phyloP scores from a whole-genome alignment of 805 yeast species.

The Sungouiella blattae region DNA sequence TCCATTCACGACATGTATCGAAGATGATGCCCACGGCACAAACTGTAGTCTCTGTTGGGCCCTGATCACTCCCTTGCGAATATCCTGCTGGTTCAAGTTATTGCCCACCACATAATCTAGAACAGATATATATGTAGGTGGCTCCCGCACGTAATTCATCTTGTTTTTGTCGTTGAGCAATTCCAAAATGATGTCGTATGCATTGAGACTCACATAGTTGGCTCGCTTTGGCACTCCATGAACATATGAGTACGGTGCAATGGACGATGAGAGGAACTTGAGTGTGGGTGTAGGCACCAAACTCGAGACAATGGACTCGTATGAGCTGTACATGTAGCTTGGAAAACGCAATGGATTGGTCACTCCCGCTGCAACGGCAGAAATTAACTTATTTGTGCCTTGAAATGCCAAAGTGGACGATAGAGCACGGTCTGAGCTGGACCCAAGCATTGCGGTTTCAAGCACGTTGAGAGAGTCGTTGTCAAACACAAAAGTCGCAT shows the following conservation, averaged over 20 bases:
- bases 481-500: slow-evolving; percentile 85
- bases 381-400: slow-evolving; percentile 80
- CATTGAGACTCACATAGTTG: slow-evolving; percentile 61
- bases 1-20: slow-evolving; percentile 76
- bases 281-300: slow-evolving; percentile 82
- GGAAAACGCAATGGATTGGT: slow-evolving; percentile 91
- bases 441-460: slow-evolving; percentile 46
- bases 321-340: slow-evolving; percentile 82
- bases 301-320: slow-evolving; percentile 76
- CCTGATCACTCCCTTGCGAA: slow-evolving; percentile 61
- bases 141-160: slow-evolving; percentile 52
- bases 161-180: slow-evolving; percentile 73
- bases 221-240: slow-evolving; percentile 29
- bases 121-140: slow-evolving; percentile 58
- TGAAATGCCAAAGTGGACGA: slow-evolving; percentile 51
- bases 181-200: slow-evolving; percentile 82
- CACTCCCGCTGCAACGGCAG: slow-evolving; percentile 78
- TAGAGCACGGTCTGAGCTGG: slow-evolving; percentile 19
- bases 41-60: slow-evolving; percentile 68
- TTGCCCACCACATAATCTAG: slow-evolving; percentile 65
- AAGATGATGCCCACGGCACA: slow-evolving; percentile 82
- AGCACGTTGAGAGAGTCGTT: slow-evolving; percentile 77
- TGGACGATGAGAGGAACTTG: slow-evolving; percentile 47
- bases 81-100: slow-evolving; percentile 62
- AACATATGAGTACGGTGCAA: slow-evolving; percentile 42